Base-by-base conservation (phyloP, 768 basidiomycete genomes). In the Phaeotremella fagi region DNA sequence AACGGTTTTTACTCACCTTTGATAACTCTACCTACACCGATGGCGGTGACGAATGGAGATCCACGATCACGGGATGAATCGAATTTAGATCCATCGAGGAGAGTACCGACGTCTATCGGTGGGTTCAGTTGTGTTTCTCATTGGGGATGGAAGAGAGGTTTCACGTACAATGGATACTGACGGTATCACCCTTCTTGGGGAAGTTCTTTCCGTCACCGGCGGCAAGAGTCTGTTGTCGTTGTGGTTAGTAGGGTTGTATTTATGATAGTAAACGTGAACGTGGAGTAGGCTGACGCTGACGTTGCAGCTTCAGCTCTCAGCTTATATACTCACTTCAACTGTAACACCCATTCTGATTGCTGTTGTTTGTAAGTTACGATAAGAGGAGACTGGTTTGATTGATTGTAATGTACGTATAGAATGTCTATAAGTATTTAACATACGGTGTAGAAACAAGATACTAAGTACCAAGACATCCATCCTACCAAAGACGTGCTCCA, bases 71-170 rank as follows among this genome's bases (percentile, higher is more conserved):
- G 58, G 57, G 69, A 71, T n/a, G 68, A 71, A 60, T 74, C 72
- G 56, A 74, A 74, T 56, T 72, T 72, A 64, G 67, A 69, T 15
- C 72, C 72, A 58, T 74, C 71, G 26, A 60, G 64, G 50, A 74
- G 66, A 53, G 72, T 74, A 43, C 72, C 72, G 55, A 71, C 69
- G 70, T 74, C 72, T 74, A 26, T 38, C 35, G 12, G 31, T 33
- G 16, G 31, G 31, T 33, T 7, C 31, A 24, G 20, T 25, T 23
- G 22, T 44, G 20, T 25, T 22, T 31, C 12, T 11, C 22, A 45
- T 45, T 49, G 23, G 33, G 26, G 25, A 33, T 18, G 15, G 11
- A 15, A 48, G 12, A 18, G 44, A 9, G 14, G 51, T n/a, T n/a
- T n/a, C 2, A 58, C 66, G 54, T 25, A 73, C 71, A 73, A 62